phyloP scores from a whole-genome alignment of 2,329 filamentous ascomycete genomes.

The Penicillium sp. region DNA sequence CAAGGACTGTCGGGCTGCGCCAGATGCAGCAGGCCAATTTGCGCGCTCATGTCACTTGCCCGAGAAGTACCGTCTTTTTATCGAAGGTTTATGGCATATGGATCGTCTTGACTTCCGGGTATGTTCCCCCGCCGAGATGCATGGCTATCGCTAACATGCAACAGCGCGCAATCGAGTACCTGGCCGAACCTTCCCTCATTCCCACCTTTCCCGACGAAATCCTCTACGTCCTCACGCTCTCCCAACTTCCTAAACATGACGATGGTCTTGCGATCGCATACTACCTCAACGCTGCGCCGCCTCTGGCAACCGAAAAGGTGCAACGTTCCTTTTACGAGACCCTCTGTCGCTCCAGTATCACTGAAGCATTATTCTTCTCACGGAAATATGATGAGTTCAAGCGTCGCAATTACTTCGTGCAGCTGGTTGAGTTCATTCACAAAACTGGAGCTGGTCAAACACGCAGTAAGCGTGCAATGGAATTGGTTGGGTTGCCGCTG shows the following conservation, averaged over 20 bases:
- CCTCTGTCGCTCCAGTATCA: constrained; percentile 65
- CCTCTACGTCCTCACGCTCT: constrained; percentile 64
- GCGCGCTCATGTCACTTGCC: constrained; percentile 66
- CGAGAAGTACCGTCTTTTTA: constrained; percentile 74
- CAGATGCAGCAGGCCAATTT: constrained; percentile 59
- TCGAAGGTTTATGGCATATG: constrained; percentile 79
- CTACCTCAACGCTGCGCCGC: constrained; percentile 73
- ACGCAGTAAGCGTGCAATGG: constrained; percentile 60
- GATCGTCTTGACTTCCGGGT: constrained; percentile 71
- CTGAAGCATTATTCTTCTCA: constrained; percentile 73
- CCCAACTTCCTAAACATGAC: constrained; percentile 59
- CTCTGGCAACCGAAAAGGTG: constrained; percentile 64
- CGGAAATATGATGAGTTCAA: constrained; percentile 63
- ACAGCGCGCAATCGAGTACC: constrained; percentile 69
- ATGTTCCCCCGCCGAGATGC: constrained; percentile 1
- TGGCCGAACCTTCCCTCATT: constrained; percentile 76
- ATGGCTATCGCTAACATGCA: constrained; percentile 11
- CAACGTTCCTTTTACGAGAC: constrained; percentile 69
- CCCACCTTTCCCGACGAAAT: constrained; percentile 85
- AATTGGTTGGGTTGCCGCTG: constrained; percentile 74
- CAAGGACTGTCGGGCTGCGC: constrained; percentile 65
- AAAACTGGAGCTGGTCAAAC: constrained; percentile 37
- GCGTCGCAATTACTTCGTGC: constrained; percentile 66
- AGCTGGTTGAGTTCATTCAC: constrained; percentile 63
- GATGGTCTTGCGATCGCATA: constrained; percentile 72